These are phyloP conservation scores for Truncatella angustata DNA, from an alignment of 2,329 filamentous ascomycete genomes.

Conservation along the genomic window DNA sequence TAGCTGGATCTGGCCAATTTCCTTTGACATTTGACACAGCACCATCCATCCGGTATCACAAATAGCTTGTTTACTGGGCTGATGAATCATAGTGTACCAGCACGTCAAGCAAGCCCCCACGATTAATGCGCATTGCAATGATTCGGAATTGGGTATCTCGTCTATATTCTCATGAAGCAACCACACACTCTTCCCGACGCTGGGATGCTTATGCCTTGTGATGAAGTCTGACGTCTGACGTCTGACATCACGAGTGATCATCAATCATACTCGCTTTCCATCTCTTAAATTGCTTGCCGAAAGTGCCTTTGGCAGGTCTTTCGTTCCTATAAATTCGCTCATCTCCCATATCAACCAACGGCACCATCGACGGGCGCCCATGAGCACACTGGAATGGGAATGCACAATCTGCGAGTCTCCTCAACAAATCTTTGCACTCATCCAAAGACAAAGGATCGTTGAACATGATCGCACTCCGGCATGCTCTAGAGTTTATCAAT, in stretches of 20 bases:
- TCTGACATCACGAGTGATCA: background rate
- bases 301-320: constrained; percentile 12
- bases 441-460: constrained; percentile 63
- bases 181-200: too few relatives aligned
- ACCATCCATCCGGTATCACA: too few relatives aligned
- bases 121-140: too few relatives aligned
- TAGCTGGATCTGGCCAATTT: too few relatives aligned
- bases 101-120: too few relatives aligned
- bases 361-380: constrained; percentile 66
- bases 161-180: too few relatives aligned
- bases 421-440: constrained; percentile 59
- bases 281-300: constrained; percentile 21
- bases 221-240: too few relatives aligned
- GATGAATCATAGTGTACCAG: too few relatives aligned
- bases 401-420: constrained; percentile 56
- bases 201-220: too few relatives aligned
- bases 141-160: background rate
- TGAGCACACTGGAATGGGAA: constrained; percentile 87
- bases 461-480: constrained; percentile 82
- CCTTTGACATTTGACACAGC: too few relatives aligned
- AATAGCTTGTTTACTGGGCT: too few relatives aligned
- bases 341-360: constrained; percentile 52
- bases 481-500: constrained; percentile 72
- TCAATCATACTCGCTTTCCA: constrained; percentile 18
- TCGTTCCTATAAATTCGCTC: constrained; percentile 8